Conservation (phyloP, 352 stramenopile genomes). For the Pilasporangium apinafurcum region DNA sequence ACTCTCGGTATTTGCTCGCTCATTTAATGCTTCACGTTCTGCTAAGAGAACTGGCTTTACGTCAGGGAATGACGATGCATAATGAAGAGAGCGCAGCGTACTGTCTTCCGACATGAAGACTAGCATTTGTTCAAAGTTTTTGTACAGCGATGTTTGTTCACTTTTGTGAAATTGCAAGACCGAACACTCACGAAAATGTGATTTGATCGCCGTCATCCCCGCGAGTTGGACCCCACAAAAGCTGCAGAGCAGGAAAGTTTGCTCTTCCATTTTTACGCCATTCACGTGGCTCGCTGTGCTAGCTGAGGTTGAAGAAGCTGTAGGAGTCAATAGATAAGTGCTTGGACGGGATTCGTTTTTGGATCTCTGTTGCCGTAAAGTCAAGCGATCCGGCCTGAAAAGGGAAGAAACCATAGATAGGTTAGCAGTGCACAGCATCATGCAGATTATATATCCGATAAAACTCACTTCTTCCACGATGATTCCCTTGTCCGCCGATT, state of each 20-base stretch:
- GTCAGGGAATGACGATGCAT: slow-evolving; percentile 60
- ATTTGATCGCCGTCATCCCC: slow-evolving; percentile 19
- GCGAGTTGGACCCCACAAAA: slow-evolving; percentile 57
- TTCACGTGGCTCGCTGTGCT: no score
- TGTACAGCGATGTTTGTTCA: slow-evolving; percentile 44
- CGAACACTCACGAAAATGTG: slow-evolving; percentile 47
- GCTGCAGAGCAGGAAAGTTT: slow-evolving; percentile 58
- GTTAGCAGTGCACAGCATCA: no score
- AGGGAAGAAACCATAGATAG: no score
- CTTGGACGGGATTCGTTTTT: no score
- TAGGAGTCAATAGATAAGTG: no score
- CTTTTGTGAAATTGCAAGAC: slow-evolving; percentile 46
- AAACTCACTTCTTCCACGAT: slow-evolving; percentile 70
- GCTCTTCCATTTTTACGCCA: slow-evolving; percentile 26
- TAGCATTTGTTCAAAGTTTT: slow-evolving; percentile 58
- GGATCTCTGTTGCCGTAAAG: not conserved
- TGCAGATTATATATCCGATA: no score
- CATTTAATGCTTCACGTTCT: no score
- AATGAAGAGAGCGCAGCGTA: slow-evolving; percentile 60
- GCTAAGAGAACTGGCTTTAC: slow-evolving; percentile 23
- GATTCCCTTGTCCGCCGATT: slow-evolving; percentile 80
- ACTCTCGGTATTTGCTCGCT: no score
- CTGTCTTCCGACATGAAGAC: slow-evolving; percentile 57
- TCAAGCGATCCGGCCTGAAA: not conserved
- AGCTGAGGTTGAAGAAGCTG: no score